Evolutionary conservation across 371 early-diverging fungal species (phyloP).

Genomic region (Coemansia linderi): DNA sequence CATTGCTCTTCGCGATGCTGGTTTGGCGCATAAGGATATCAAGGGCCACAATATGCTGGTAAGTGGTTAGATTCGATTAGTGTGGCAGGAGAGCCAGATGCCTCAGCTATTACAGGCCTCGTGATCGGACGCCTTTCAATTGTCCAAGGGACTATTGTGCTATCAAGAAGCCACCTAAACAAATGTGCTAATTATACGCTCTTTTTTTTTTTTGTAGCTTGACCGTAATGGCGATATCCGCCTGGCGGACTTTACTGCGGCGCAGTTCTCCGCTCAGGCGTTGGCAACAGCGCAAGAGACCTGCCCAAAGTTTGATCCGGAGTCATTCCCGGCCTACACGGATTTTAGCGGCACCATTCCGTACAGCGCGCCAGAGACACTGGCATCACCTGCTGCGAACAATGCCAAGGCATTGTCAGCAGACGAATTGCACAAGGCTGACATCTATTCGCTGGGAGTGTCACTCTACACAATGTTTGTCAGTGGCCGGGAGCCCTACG

Average conservation of each 20-base stretch:
- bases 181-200: constrained; percentile 10
- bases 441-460: constrained; percentile 78
- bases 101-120: neutral
- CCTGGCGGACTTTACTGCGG: constrained; percentile 70
- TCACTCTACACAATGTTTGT: constrained; percentile 75
- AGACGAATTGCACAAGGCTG: constrained; percentile 51
- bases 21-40: constrained; percentile 83
- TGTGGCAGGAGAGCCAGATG: constrained; percentile 1
- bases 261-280: constrained; percentile 56
- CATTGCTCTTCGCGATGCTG: constrained; percentile 63
- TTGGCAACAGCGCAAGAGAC: constrained; percentile 33
- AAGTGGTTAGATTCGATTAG: constrained; percentile 15
- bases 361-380: constrained; percentile 71
- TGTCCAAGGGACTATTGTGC: neutral
- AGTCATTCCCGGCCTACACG: constrained; percentile 50
- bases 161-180: neutral
- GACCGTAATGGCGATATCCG: constrained; percentile 50
- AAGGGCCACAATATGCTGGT: constrained; percentile 85
- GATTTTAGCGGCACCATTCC: constrained; percentile 75
- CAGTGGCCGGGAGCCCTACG: constrained; percentile 69
- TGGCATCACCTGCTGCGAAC: constrained; percentile 32
- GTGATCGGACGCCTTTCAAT: neutral
- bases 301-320: constrained; percentile 26
- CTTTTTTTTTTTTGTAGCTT: constrained; percentile 30
- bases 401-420: neutral